A percentile compares a stretch with the other conserved stretches of the same genome.
phyloP scores from a whole-genome alignment of 1,139 yeast genomes.

The Suhomyces terraborum region DNA sequence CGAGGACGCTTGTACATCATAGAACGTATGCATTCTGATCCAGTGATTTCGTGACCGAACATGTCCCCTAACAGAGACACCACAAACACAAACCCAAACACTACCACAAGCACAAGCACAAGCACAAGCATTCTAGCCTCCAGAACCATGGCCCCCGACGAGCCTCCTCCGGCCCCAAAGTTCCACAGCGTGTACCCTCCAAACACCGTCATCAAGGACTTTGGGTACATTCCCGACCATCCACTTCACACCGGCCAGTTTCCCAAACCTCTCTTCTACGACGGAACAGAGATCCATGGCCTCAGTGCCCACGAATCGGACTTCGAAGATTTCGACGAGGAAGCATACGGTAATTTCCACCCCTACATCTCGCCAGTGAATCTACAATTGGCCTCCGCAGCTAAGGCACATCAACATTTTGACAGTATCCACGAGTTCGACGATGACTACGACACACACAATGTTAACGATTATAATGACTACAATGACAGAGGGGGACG shows the following conservation, averaged over 20 bases:
- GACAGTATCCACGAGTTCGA: constrained; percentile 12
- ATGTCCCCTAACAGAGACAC: constrained; percentile 7
- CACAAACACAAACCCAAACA: too few relatives aligned
- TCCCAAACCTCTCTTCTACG: constrained; percentile 19
- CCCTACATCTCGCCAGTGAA: constrained; percentile 18
- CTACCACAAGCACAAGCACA: too few relatives aligned
- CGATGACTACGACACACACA: constrained; percentile 10
- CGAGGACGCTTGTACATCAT: neutral
- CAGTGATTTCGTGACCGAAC: constrained; percentile 5
- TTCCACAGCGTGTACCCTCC: constrained; percentile 22
- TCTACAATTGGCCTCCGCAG: constrained; percentile 5
- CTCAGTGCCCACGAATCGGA: constrained; percentile 22
- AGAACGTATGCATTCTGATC: constrained; percentile 5
- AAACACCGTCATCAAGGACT: constrained; percentile 63
- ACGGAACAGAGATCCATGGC: constrained; percentile 18
- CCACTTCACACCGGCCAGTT: constrained; percentile 65
- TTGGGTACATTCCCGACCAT: constrained; percentile 68
- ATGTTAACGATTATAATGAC: constrained; percentile 12
- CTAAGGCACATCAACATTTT: constrained; percentile 3
- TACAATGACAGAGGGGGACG: constrained; percentile 7
- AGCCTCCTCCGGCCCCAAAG: constrained; percentile 7
- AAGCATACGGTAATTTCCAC: constrained; percentile 13
- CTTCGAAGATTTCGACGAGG: constrained; percentile 18
- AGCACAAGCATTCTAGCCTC: neutral
- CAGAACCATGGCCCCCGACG: constrained; percentile 1